Conservation (phyloP, 1,284 basidiomycete genomes). For the Phenoliferia sp. region DNA sequence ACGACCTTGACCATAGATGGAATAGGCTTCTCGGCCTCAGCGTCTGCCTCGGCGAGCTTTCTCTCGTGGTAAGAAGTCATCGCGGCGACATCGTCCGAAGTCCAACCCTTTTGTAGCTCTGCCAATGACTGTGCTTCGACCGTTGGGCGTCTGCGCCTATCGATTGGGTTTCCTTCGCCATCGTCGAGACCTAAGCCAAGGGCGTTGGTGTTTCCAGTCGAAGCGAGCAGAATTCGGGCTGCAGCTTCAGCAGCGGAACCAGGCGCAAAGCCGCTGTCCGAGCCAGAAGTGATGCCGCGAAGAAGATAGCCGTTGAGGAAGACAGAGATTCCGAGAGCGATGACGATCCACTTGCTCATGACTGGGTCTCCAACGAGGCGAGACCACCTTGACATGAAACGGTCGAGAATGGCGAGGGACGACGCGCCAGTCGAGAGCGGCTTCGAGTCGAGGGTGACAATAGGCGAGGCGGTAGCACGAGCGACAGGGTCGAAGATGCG, state of each 20-base stretch:
- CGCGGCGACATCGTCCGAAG: slow-evolving; percentile 32
- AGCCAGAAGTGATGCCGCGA: slow-evolving; percentile 56
- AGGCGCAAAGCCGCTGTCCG: slow-evolving; percentile 46
- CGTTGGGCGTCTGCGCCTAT: slow-evolving; percentile 11
- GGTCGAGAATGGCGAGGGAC: slow-evolving; percentile 53
- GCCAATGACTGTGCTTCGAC: slow-evolving; percentile 4
- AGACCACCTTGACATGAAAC: slow-evolving; percentile 92
- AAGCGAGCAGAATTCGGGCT: slow-evolving; percentile 38
- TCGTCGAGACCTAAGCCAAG: slow-evolving; percentile 40
- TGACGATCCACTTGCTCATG: slow-evolving; percentile 91
- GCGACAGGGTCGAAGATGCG: slow-evolving; percentile 40
- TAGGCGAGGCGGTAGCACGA: slow-evolving; percentile 29
- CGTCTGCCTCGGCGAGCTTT: slow-evolving; percentile 25
- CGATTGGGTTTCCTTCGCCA: slow-evolving; percentile 31
- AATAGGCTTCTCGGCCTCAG: slow-evolving; percentile 9
- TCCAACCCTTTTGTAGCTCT: slow-evolving; percentile 36
- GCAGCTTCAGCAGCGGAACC: slow-evolving; percentile 46
- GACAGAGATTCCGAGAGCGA: slow-evolving; percentile 79
- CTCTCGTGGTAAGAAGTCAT: slow-evolving; percentile 28
- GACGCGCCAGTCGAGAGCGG: slow-evolving; percentile 32
- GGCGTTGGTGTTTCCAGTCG: slow-evolving; percentile 16
- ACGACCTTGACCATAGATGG: slow-evolving; percentile 20
- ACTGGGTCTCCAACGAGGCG: slow-evolving; percentile 92
- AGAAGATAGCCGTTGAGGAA: slow-evolving; percentile 90
- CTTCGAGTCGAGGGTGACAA: slow-evolving; percentile 14